Evolutionary conservation across 78 protist species (phyloP).

Genomic region (Isochrysis galbana): DNA sequence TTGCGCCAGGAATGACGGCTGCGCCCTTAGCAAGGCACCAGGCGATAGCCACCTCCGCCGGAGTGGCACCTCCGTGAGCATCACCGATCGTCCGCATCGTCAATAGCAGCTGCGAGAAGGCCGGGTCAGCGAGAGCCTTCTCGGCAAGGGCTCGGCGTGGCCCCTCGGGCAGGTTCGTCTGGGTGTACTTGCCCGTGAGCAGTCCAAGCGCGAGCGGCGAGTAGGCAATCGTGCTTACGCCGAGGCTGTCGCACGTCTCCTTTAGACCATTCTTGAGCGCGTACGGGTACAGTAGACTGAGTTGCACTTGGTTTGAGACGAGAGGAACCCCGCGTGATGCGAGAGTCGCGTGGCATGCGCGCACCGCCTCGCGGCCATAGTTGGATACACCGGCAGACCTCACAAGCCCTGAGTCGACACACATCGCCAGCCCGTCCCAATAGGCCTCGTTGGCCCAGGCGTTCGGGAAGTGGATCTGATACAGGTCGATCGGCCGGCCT

Average conservation of each 20-base stretch:
- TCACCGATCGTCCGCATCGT: neutral
- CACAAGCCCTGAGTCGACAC: neutral
- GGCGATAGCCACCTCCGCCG: neutral
- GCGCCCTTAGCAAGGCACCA: constrained; percentile 24
- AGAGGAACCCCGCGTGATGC: neutral
- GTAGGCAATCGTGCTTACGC: neutral
- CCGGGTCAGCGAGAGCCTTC: neutral
- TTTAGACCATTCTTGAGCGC: neutral
- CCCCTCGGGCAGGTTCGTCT: neutral
- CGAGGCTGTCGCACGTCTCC: neutral
- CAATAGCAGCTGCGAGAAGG: neutral
- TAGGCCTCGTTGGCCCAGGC: neutral
- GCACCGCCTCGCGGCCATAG: constrained; percentile 2
- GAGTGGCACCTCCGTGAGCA: neutral
- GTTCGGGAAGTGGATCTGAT: constrained; percentile 36
- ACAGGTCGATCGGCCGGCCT: constrained; percentile 37
- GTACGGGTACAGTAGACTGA: neutral
- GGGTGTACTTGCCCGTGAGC: neutral
- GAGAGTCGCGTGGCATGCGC: neutral
- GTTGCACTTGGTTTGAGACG: neutral
- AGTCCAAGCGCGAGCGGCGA: neutral
- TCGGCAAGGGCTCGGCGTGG: neutral
- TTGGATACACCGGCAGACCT: constrained; percentile 23
- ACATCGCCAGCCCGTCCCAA: constrained; percentile 32
- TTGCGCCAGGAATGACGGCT: neutral